phyloP scores from a whole-genome alignment of 768 basidiomycete species.

The Boletus sp. region DNA sequence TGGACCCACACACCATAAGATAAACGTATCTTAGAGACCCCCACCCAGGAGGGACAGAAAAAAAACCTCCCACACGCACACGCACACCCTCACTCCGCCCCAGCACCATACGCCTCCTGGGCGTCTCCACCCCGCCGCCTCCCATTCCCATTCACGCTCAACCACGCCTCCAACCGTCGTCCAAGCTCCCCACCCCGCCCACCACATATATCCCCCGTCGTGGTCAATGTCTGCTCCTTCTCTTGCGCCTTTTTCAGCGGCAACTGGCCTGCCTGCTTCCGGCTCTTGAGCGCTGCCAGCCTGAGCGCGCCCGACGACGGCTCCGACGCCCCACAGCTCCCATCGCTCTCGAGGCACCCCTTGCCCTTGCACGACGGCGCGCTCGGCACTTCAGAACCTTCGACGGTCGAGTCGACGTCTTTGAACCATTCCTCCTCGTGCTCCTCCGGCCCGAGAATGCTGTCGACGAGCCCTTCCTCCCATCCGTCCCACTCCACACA shows the following conservation, averaged over 20 bases:
- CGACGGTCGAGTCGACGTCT: constrained; percentile 31
- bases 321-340: constrained; percentile 6
- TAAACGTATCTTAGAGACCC: neutral
- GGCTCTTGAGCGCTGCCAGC: constrained; percentile 27
- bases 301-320: constrained; percentile 21
- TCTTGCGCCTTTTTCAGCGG: constrained; percentile 61
- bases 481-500: constrained; percentile 89
- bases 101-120: constrained; percentile 15
- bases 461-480: constrained; percentile 81
- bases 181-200: constrained; percentile 79
- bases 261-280: constrained; percentile 44
- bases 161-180: constrained; percentile 71
- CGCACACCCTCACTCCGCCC: constrained; percentile 13
- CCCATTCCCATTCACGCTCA: constrained; percentile 41
- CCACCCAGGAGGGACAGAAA: neutral
- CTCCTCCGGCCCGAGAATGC: constrained; percentile 72
- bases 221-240: constrained; percentile 67
- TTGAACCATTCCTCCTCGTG: constrained; percentile 71
- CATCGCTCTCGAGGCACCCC: neutral
- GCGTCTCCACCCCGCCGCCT: constrained; percentile 8
- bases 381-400: constrained; percentile 19
- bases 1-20: neutral
- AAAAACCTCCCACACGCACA: constrained; percentile 2
- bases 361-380: neutral
- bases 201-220: constrained; percentile 74